phyloP scores from a whole-genome alignment of 805 yeast genomes.

The Cyberlindnera amylophila region DNA sequence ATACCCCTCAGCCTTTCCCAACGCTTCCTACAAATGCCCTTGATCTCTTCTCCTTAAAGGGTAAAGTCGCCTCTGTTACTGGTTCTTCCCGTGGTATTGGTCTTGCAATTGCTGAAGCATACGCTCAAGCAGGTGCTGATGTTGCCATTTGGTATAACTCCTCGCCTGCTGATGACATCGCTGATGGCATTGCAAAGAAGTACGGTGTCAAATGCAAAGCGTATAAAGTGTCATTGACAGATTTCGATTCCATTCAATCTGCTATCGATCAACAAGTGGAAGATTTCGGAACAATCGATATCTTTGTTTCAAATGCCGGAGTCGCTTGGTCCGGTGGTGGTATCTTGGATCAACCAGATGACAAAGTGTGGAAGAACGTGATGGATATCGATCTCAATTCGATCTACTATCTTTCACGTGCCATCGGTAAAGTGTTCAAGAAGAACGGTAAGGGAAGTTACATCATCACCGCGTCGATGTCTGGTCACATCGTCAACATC shows the following conservation, averaged over 20 bases:
- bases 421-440: slow-evolving; percentile 69
- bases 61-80: slow-evolving; percentile 79
- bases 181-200: slow-evolving; percentile 54
- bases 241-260: slow-evolving; percentile 27
- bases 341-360: slow-evolving; percentile 40
- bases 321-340: slow-evolving; percentile 75
- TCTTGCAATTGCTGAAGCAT: slow-evolving; percentile 75
- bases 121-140: slow-evolving; percentile 87
- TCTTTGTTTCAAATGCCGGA: slow-evolving; percentile 89
- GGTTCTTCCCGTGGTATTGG: slow-evolving; percentile 89
- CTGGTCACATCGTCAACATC: slow-evolving; percentile 80
- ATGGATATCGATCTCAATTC: slow-evolving; percentile 76
- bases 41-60: slow-evolving; percentile 75
- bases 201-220: slow-evolving; percentile 67
- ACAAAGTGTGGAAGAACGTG: slow-evolving; percentile 64
- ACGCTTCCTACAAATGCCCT: slow-evolving; percentile 46
- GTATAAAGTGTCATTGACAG: slow-evolving; percentile 34
- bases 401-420: slow-evolving; percentile 75
- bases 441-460: slow-evolving; percentile 74
- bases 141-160: slow-evolving; percentile 45
- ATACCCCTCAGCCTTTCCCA: slow-evolving; percentile 50
- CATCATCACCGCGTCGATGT: slow-evolving; percentile 85
- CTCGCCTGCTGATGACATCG: slow-evolving; percentile 27
- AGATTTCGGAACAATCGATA: slow-evolving; percentile 74
- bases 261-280: slow-evolving; percentile 39